Percentiles rank a stretch among this genome's conserved stretches.
Conservation (phyloP, 805 yeast species). For the Pichia scutulata region DNA sequence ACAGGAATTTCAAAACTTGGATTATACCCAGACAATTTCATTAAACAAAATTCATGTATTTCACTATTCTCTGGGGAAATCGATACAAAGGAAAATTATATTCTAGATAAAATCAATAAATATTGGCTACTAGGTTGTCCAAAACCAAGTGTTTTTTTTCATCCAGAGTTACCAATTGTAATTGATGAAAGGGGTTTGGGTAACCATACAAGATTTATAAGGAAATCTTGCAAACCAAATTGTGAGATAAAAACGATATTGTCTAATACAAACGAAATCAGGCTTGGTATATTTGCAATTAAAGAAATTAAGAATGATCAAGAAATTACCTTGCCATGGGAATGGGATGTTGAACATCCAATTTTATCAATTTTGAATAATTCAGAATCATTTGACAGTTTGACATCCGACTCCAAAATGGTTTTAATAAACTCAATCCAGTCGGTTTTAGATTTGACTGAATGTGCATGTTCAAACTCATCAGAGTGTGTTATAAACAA, state of each 20-base stretch:
- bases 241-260: slow-evolving; percentile 50
- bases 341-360: slow-evolving; percentile 80
- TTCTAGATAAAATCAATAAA: slow-evolving; percentile 62
- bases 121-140: slow-evolving; percentile 68
- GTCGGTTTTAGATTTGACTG: slow-evolving; percentile 47
- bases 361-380: slow-evolving; percentile 43
- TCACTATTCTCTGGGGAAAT: slow-evolving; percentile 69
- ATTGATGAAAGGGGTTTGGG: slow-evolving; percentile 80
- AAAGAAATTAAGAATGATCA: slow-evolving; percentile 52
- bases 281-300: slow-evolving; percentile 50
- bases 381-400: slow-evolving; percentile 44
- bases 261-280: slow-evolving; percentile 32
- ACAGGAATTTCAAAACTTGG: slow-evolving; percentile 68
- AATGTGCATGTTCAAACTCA: slow-evolving; percentile 54
- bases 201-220: slow-evolving; percentile 61
- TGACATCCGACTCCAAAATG: slow-evolving; percentile 46
- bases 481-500: slow-evolving; percentile 50
- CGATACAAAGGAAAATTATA: slow-evolving; percentile 56
- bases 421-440: slow-evolving; percentile 55
- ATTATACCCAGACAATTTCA: slow-evolving; percentile 35
- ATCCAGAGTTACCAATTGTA: slow-evolving; percentile 52
- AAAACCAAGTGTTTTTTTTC: slow-evolving; percentile 49
- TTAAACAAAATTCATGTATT: slow-evolving; percentile 44
- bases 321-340: slow-evolving; percentile 79
- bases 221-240: slow-evolving; percentile 74